Evolutionary conservation across 805 yeast genomes (phyloP).

Genomic region (Candida chilensis): DNA sequence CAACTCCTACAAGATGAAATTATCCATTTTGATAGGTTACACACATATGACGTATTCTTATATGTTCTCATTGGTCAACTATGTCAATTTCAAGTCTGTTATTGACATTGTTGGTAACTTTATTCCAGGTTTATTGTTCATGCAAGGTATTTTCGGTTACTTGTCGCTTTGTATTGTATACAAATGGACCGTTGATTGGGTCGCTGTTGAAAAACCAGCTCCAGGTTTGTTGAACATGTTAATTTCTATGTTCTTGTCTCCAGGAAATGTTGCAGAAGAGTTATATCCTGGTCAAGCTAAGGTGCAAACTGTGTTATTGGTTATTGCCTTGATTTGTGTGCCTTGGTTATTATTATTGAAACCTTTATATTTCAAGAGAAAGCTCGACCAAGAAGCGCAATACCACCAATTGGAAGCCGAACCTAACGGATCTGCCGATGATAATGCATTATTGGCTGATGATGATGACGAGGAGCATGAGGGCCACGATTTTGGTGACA

Average conservation of each 20-base stretch:
- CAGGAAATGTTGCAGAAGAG: slow-evolving; percentile 78
- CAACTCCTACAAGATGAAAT: slow-evolving; percentile 95
- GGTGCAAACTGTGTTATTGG: slow-evolving; percentile 63
- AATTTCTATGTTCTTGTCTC: slow-evolving; percentile 90
- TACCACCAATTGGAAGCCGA: slow-evolving; percentile 29
- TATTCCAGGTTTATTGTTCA: slow-evolving; percentile 86
- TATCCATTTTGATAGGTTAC: slow-evolving; percentile 91
- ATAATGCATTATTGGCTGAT: slow-evolving; percentile 12
- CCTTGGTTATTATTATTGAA: slow-evolving; percentile 86
- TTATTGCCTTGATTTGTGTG: slow-evolving; percentile 79
- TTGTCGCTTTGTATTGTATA: slow-evolving; percentile 77
- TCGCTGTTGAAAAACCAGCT: slow-evolving; percentile 63
- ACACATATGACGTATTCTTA: slow-evolving; percentile 89
- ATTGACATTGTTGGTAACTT: slow-evolving; percentile 90
- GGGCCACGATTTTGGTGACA: slow-evolving; percentile 77
- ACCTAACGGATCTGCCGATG: slow-evolving; percentile 9
- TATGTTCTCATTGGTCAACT: slow-evolving; percentile 77
- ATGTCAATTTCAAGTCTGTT: slow-evolving; percentile 52
- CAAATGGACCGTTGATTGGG: slow-evolving; percentile 95
- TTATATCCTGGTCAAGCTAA: slow-evolving; percentile 72
- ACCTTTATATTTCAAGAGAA: slow-evolving; percentile 63
- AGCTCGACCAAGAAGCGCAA: slow-evolving; percentile 42
- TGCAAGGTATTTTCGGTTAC: slow-evolving; percentile 96
- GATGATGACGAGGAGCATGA: slow-evolving; percentile 39
- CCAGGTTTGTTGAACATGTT: slow-evolving; percentile 93